Percentiles rank a stretch among this genome's conserved stretches.
Conservation (phyloP, 805 yeast species). For the Metschnikowia amazonensis region DNA sequence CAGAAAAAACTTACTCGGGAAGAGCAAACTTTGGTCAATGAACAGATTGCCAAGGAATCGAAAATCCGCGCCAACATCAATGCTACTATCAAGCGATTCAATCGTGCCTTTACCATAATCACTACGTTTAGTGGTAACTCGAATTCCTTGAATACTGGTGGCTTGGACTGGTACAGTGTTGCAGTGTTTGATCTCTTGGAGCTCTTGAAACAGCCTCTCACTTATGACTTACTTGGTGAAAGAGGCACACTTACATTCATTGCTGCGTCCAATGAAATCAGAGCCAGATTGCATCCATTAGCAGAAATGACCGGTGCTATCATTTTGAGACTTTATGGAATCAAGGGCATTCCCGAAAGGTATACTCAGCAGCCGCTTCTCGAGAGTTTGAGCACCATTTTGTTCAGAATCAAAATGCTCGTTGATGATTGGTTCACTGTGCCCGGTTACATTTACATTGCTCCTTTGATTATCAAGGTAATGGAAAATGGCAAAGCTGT, state of each 20-base stretch:
- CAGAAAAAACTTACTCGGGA: conserved; percentile 72
- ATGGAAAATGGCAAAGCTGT: conserved; percentile 61
- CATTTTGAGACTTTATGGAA: conserved; percentile 54
- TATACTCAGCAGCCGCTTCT: conserved; percentile 49
- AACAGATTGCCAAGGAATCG: conserved; percentile 62
- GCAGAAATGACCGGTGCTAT: conserved; percentile 64
- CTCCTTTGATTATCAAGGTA: conserved; percentile 71
- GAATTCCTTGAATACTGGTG: conserved; percentile 6
- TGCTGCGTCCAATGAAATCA: conserved; percentile 49
- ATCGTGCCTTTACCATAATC: conserved; percentile 52
- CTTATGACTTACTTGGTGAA: conserved; percentile 38
- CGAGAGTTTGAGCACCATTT: conserved; percentile 57
- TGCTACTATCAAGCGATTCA: conserved; percentile 31
- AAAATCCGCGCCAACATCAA: conserved; percentile 48
- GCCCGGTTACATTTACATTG: conserved; percentile 62
- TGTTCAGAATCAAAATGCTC: conserved; percentile 71
- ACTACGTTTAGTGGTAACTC: conserved; percentile 47
- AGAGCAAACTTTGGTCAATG: conserved; percentile 60
- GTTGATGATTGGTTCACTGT: conserved; percentile 70
- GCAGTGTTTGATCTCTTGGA: conserved; percentile 51
- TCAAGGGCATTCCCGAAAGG: conserved; percentile 43
- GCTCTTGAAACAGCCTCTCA: conserved; percentile 35
- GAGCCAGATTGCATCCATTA: conserved; percentile 45
- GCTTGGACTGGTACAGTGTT: conserved; percentile 63
- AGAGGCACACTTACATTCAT: conserved; percentile 50